Percentiles rank a stretch among this genome's conserved stretches.
Conservation (phyloP, 83 land plant species). For the Isoetes engelmannii region DNA sequence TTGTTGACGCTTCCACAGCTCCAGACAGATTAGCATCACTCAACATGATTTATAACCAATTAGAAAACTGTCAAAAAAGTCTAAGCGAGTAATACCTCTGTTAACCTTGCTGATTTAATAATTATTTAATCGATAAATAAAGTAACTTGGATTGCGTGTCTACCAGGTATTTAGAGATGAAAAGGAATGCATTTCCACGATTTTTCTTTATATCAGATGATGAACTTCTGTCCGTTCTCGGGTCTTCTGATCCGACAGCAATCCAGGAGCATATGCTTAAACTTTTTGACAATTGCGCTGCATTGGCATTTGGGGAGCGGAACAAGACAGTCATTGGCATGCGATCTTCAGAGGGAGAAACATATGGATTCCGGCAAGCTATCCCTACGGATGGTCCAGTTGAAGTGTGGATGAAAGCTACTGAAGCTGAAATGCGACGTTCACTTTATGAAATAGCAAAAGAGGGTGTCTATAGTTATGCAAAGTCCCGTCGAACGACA, state of each 20-base stretch:
- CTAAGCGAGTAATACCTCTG: constrained; percentile 30
- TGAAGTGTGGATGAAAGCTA: constrained; percentile 35
- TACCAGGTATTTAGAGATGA: constrained; percentile 36
- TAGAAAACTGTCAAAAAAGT: constrained; percentile 40
- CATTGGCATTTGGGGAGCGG: constrained; percentile 31
- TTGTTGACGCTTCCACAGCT: constrained; percentile 33
- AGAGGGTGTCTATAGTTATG: constrained; percentile 38
- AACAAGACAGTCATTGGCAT: constrained; percentile 37
- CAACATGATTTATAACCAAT: constrained; percentile 22
- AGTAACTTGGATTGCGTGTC: too few relatives aligned
- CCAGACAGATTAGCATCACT: constrained; percentile 33
- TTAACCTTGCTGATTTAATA: too few relatives aligned
- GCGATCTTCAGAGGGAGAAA: constrained; percentile 35
- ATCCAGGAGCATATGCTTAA: constrained; percentile 45
- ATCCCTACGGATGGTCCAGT: constrained; percentile 31
- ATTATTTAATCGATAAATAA: too few relatives aligned
- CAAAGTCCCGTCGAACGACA: constrained; percentile 24
- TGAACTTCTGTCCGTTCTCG: constrained; percentile 34
- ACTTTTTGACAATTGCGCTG: constrained; percentile 39
- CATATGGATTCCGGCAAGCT: constrained; percentile 15
- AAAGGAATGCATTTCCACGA: constrained; percentile 36
- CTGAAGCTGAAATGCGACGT: constrained; percentile 31
- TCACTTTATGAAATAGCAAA: constrained; percentile 34
- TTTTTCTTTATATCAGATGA: constrained; percentile 42
- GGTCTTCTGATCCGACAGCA: constrained; percentile 33